These are phyloP conservation scores for Infundibulicybe gibba DNA, from an alignment of 768 basidiomycete species.

Conservation along the genomic window DNA sequence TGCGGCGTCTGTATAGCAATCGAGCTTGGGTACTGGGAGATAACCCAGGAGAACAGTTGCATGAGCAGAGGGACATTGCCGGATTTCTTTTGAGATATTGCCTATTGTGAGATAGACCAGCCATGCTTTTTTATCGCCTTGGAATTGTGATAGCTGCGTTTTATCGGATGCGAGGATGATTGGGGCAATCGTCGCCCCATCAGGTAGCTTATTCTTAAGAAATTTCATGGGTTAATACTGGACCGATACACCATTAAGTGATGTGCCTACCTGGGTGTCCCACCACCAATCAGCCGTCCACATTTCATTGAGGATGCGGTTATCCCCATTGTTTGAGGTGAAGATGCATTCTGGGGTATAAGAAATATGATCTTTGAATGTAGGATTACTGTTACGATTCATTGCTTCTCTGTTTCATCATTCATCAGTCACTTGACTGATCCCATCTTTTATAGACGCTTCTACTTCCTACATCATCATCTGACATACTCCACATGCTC, in stretches of 20 bases:
- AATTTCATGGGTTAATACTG: not conserved
- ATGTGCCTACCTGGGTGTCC: conserved; percentile 17
- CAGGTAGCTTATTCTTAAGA: conserved; percentile 2
- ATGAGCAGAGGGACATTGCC: conserved; percentile 17
- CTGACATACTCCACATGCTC: too few relatives aligned
- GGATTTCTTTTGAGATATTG: conserved; percentile 24
- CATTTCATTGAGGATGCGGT: conserved; percentile 5
- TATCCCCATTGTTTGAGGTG: conserved; percentile 13
- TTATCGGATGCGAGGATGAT: conserved; percentile 36
- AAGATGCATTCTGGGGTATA: conserved; percentile 22
- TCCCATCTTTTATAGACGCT: too few relatives aligned
- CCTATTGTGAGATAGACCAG: conserved; percentile 42
- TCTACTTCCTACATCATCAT: too few relatives aligned
- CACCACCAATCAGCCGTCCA: conserved; percentile 34
- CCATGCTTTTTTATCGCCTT: conserved; percentile 29
- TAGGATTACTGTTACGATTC: too few relatives aligned
- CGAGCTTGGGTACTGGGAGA: conserved; percentile 26
- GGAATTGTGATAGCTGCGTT: conserved; percentile 20
- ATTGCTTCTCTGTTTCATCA: too few relatives aligned
- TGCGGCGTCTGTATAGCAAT: conserved; percentile 11
- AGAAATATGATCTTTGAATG: conserved; percentile 17
- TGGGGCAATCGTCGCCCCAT: conserved; percentile 17
- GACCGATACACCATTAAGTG: not conserved
- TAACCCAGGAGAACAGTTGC: conserved; percentile 29
- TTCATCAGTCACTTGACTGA: too few relatives aligned